A percentile compares a stretch with the other conserved stretches of the same genome.
Evolutionary conservation across 805 yeast species (phyloP).

Genomic region (Wickerhamiella shivajii): DNA sequence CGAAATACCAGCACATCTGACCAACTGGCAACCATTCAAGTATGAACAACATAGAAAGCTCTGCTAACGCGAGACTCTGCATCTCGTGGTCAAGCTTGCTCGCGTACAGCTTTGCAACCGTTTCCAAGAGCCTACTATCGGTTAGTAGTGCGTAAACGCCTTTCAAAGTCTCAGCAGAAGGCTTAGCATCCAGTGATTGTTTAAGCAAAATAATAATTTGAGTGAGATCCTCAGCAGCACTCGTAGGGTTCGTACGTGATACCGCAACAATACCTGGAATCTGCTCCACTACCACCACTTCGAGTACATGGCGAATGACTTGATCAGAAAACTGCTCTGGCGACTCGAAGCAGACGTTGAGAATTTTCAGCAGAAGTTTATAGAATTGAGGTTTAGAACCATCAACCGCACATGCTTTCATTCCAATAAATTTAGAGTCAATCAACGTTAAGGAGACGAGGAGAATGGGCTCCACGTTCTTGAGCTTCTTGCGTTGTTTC

Average conservation of each 20-base stretch:
- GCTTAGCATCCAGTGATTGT: neutral
- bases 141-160: neutral
- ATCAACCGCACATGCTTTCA: constrained; percentile 9
- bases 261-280: constrained; percentile 3
- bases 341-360: constrained; percentile 7
- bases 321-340: too few species aligned
- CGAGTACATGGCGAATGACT: neutral
- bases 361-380: constrained; percentile 19
- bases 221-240: constrained; percentile 6
- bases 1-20: constrained; percentile 49
- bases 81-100: constrained; percentile 47
- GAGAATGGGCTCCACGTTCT: neutral
- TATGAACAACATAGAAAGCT: constrained; percentile 50
- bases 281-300: too few species aligned
- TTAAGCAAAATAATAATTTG: constrained; percentile 1
- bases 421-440: constrained; percentile 1
- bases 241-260: neutral
- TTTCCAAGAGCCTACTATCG: constrained; percentile 1
- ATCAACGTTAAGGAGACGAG: neutral
- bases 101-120: constrained; percentile 34
- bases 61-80: constrained; percentile 56
- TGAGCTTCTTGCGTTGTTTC: constrained; percentile 1
- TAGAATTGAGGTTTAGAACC: constrained; percentile 20
- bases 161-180: neutral
- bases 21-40: constrained; percentile 51